Base-by-base conservation (phyloP, 768 basidiomycete species). In the Tephrocybe sp. region DNA sequence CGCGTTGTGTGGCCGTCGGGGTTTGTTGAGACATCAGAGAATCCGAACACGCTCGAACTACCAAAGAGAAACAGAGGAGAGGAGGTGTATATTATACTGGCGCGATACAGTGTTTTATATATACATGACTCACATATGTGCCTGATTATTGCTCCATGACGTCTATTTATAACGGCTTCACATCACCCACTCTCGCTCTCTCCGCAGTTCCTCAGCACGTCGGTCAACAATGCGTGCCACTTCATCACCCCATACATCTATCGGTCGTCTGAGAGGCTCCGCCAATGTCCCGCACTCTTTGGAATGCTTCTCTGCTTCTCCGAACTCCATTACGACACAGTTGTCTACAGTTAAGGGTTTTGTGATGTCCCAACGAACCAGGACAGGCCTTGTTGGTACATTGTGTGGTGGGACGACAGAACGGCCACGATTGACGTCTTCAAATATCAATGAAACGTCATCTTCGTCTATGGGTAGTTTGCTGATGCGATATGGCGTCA, bases 401-500 rank as follows among this genome's bases (percentile, higher is more conserved):
- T 78, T 73, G 48, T 88, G 79, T 0, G 94, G 94, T 4, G 92
- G 91, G 18, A 91, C 67, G 13, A 83, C 72, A 3, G 88, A 87
- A 23, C 92, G 82, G 3, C 87, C 86, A 15, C 88, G 80, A 62
- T 88, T 73, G 22, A 97, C 64, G 59, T 97, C 95, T 57, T 97
- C 95, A 58, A 91, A 92, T 45, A 98, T 67, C 31, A 93, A 74
- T 0, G 79, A 80, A 24, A 91, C 79, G 54, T 97, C 95, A 44
- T 90, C 86, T 59, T 90, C 88, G 56, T 85, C 83, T 47, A 97
- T 79, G 0, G 90, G 81, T 22, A 94, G 70, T 61, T 79, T 82
- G 60, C 91, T 93, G 22, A 30, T 37, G 41, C 45, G 29, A 43
- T 49, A 22, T 30, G 19, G 41, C 31, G 25, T 42, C 18, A 47